Conservation (phyloP, 2,329 filamentous ascomycete species). For the Scedosporium minutisporum region DNA sequence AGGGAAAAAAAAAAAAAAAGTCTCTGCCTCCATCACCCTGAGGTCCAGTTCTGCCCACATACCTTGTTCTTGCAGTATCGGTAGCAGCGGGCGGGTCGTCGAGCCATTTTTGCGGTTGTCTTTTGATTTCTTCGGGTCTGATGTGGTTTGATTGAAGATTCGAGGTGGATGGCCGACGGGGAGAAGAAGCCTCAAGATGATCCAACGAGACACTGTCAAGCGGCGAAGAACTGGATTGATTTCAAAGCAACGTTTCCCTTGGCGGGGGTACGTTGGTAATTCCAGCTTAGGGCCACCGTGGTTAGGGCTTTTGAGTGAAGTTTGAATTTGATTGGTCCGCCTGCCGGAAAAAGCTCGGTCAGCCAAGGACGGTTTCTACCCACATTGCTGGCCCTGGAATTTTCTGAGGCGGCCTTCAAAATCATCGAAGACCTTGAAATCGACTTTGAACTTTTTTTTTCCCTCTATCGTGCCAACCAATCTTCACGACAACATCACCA, state of each 20-base stretch:
- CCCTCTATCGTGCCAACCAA: not conserved
- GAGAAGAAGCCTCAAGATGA: not conserved
- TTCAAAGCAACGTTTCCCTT: conserved; percentile 40
- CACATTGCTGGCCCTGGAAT: conserved; percentile 5
- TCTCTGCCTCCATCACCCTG: conserved; percentile 7
- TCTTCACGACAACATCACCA: conserved; percentile 20
- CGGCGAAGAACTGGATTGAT: conserved; percentile 31
- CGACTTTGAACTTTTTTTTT: conserved; percentile 14
- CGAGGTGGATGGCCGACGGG: conserved; percentile 13
- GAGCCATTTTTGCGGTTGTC: conserved; percentile 86
- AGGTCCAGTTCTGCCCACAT: conserved; percentile 27
- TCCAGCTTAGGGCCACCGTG: conserved; percentile 1
- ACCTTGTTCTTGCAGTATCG: conserved; percentile 99
- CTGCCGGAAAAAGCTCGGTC: not conserved
- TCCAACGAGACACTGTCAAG: conserved; percentile 6
- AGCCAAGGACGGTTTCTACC: not conserved
- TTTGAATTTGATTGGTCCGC: not conserved
- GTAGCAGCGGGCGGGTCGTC: conserved; percentile 99
- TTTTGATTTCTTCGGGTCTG: conserved; percentile 22
- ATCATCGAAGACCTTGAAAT: conserved; percentile 10
- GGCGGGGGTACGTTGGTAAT: not conserved
- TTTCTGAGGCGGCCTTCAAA: not conserved
- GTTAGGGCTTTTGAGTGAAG: conserved; percentile 3
- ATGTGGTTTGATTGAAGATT: conserved; percentile 19
- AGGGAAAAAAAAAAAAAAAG: conserved; percentile 11